These are phyloP conservation scores for Candida taoyuanica DNA, from an alignment of 805 yeast genomes.

Conservation along the genomic window DNA sequence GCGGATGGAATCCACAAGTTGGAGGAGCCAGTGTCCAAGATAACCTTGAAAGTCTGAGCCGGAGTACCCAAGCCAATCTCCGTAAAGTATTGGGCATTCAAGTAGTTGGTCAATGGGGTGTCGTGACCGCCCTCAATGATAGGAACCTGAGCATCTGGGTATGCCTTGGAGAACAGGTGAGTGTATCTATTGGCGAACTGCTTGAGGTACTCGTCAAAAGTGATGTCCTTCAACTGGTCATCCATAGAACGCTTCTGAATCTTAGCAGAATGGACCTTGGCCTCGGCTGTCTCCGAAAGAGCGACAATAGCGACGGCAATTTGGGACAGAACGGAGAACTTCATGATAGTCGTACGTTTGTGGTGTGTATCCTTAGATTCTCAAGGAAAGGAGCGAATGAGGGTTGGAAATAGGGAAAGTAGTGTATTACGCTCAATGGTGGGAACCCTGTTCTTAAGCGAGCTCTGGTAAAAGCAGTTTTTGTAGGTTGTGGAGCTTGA, in stretches of 20 bases:
- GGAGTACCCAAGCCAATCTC: constrained; percentile 92
- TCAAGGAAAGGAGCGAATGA: no score
- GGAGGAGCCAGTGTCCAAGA: constrained; percentile 94
- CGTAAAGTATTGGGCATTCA: constrained; percentile 94
- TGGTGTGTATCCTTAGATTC: constrained; percentile 1
- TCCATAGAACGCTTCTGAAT: constrained; percentile 55
- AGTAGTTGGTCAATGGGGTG: constrained; percentile 85
- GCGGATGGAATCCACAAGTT: constrained; percentile 94
- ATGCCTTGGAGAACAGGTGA: constrained; percentile 40
- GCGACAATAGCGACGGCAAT: constrained; percentile 25
- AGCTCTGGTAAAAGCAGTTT: no score
- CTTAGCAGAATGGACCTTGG: constrained; percentile 50
- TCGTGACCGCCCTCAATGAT: constrained; percentile 48
- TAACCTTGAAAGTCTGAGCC: constrained; percentile 87
- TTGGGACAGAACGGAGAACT: constrained; percentile 21
- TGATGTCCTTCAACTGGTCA: constrained; percentile 48
- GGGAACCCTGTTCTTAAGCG: neutral
- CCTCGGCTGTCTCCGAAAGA: constrained; percentile 43
- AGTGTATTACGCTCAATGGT: no score
- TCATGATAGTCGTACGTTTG: constrained; percentile 15
- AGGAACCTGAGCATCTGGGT: constrained; percentile 35
- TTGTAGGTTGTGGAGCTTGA: neutral
- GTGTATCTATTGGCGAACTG: constrained; percentile 62
- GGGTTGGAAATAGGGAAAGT: no score
- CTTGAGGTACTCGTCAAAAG: constrained; percentile 48